Evolutionary conservation across 495 filamentous ascomycete species (phyloP).

Genomic region (Penicillium bialowiezense): DNA sequence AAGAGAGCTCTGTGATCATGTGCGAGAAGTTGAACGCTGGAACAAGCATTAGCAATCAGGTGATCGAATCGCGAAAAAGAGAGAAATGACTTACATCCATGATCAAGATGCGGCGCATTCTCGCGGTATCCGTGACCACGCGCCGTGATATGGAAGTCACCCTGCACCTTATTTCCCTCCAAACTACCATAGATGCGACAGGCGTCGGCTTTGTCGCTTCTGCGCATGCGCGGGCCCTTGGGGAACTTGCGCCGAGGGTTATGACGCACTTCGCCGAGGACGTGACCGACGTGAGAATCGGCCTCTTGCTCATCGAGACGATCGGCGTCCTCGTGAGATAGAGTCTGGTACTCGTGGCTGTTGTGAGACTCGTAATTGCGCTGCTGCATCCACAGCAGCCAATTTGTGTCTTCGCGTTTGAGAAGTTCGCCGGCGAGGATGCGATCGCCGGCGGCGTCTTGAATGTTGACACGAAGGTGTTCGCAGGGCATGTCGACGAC

Average conservation of each 20-base stretch:
- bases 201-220: constrained; percentile 52
- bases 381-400: constrained; percentile 77
- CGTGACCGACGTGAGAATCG: constrained; percentile 51
- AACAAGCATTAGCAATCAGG: constrained; percentile 1
- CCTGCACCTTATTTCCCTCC: constrained; percentile 93
- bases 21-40: constrained; percentile 97
- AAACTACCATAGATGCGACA: constrained; percentile 90
- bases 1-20: constrained; percentile 93
- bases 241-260: constrained; percentile 53
- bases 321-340: constrained; percentile 44
- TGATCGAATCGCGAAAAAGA: neutral
- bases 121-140: constrained; percentile 90
- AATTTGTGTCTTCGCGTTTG: constrained; percentile 71
- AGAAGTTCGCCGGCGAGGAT: constrained; percentile 80
- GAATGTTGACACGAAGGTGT: constrained; percentile 91
- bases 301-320: constrained; percentile 46
- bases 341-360: constrained; percentile 50
- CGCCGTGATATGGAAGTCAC: constrained; percentile 97
- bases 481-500: constrained; percentile 88
- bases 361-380: constrained; percentile 64
- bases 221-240: constrained; percentile 66
- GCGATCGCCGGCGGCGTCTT: constrained; percentile 89
- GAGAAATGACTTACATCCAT: constrained; percentile 56
- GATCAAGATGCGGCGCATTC: constrained; percentile 77
- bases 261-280: constrained; percentile 43